phyloP scores from a whole-genome alignment of 768 basidiomycete species.

The Lyophyllum atratum region DNA sequence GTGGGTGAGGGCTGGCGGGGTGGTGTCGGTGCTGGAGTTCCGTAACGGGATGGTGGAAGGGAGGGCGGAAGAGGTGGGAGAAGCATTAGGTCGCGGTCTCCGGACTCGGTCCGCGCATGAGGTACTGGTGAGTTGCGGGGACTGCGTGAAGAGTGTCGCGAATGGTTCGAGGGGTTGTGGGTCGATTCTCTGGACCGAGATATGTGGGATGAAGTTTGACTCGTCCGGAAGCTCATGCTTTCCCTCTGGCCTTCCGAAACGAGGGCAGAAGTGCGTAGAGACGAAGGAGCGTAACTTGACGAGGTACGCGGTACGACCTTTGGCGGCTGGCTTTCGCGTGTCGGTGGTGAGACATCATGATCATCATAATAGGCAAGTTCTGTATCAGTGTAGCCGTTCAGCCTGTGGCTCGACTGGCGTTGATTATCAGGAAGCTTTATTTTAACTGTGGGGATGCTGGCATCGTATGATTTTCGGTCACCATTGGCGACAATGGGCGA shows the following conservation, averaged over 20 bases:
- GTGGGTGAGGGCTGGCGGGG: constrained; percentile 22
- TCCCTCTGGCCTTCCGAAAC: constrained; percentile 34
- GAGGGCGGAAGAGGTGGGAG: constrained; percentile 35
- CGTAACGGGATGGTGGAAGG: constrained; percentile 24
- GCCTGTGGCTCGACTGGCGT: constrained; percentile 25
- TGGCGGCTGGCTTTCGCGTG: constrained; percentile 3
- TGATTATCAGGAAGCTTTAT: constrained; percentile 30
- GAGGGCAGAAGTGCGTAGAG: constrained; percentile 31
- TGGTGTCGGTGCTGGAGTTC: constrained; percentile 30
- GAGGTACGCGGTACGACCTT: constrained; percentile 23
- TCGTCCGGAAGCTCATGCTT: constrained; percentile 31
- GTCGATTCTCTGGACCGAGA: constrained; percentile 27
- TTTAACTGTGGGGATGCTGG: constrained; percentile 31
- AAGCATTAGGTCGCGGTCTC: constrained; percentile 24
- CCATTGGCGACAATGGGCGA: constrained; percentile 20
- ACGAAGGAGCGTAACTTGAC: constrained; percentile 33
- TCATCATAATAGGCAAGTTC: constrained; percentile 17
- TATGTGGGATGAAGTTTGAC: constrained; percentile 32
- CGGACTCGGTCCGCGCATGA: constrained; percentile 19
- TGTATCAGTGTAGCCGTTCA: constrained; percentile 23
- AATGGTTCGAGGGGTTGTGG: constrained; percentile 29
- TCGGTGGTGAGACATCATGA: not conserved
- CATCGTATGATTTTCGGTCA: constrained; percentile 38
- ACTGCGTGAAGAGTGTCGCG: constrained; percentile 34
- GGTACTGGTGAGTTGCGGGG: constrained; percentile 27